These are phyloP conservation scores for Cordyceps militaris DNA, from an alignment of 2,329 filamentous ascomycete species.

Conservation along the genomic window DNA sequence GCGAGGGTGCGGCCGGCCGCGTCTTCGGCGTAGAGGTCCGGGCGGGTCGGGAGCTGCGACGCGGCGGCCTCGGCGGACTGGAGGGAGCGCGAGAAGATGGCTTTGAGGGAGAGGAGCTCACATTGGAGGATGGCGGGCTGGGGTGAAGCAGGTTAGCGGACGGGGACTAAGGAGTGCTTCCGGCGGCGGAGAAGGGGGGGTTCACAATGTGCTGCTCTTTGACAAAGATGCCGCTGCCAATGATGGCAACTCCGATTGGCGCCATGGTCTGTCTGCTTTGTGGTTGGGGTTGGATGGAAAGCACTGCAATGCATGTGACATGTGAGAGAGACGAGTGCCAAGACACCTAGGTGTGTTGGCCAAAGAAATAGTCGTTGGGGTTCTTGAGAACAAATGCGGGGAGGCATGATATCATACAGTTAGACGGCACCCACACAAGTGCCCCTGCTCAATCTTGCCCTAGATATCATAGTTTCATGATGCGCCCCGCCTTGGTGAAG, in stretches of 20 bases:
- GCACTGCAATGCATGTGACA: too few relatives aligned
- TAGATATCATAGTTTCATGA: too few relatives aligned
- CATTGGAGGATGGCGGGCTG: slow-evolving; percentile 52
- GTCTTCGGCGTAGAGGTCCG: slow-evolving; percentile 49
- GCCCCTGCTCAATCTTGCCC: too few relatives aligned
- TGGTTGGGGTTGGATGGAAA: background rate
- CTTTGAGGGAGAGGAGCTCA: slow-evolving; percentile 48
- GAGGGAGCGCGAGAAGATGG: slow-evolving; percentile 58
- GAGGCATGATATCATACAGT: background rate
- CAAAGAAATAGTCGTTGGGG: too few relatives aligned
- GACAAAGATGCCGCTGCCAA: slow-evolving; percentile 58
- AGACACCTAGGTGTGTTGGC: background rate
- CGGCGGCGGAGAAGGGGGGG: background rate
- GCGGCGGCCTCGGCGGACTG: slow-evolving; percentile 45
- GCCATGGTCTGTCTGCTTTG: slow-evolving; percentile 11
- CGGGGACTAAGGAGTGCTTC: background rate
- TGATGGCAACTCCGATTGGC: slow-evolving; percentile 48
- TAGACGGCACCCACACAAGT: too few relatives aligned
- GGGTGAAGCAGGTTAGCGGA: background rate
- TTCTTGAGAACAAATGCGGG: background rate
- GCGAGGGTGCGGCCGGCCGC: slow-evolving; percentile 42
- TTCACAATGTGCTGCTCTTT: slow-evolving; percentile 49
- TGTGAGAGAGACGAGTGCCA: background rate
- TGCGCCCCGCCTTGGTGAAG: background rate
- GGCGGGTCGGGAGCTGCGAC: slow-evolving; percentile 26